phyloP scores from a whole-genome alignment of 495 filamentous ascomycete species.

The Thozetella sp. region DNA sequence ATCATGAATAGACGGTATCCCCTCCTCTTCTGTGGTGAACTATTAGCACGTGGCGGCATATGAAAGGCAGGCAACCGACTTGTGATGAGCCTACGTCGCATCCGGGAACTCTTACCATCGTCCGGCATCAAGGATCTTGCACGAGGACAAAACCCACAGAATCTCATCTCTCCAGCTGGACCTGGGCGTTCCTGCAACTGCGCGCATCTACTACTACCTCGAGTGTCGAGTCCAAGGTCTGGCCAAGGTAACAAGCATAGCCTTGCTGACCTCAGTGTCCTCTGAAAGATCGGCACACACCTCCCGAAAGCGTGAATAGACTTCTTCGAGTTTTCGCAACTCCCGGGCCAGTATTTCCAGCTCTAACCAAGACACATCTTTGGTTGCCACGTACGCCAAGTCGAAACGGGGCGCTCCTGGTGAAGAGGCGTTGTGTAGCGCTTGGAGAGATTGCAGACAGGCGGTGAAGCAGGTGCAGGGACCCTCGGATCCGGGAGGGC shows the following conservation, averaged over 20 bases:
- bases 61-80: too few relatives aligned
- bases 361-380: slow-evolving; percentile 43
- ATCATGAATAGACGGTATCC: slow-evolving; percentile 20
- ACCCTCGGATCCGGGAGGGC: slow-evolving; percentile 21
- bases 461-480: slow-evolving; percentile 47
- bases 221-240: slow-evolving; percentile 33
- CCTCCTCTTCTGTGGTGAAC: slow-evolving; percentile 35
- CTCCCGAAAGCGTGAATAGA: slow-evolving; percentile 41
- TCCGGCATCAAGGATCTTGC: too few relatives aligned
- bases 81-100: too few relatives aligned
- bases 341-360: slow-evolving; percentile 47
- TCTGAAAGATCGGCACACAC: slow-evolving; percentile 37
- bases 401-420: slow-evolving; percentile 40
- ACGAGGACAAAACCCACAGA: too few relatives aligned
- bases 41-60: too few relatives aligned
- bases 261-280: slow-evolving; percentile 38
- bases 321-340: slow-evolving; percentile 43
- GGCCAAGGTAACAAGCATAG: slow-evolving; percentile 44
- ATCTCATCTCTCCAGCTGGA: too few relatives aligned
- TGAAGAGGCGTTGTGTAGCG: slow-evolving; percentile 44
- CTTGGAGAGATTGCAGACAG: slow-evolving; percentile 45
- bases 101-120: too few relatives aligned
- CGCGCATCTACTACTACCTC: too few relatives aligned
- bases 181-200: too few relatives aligned
- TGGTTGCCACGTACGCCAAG: slow-evolving; percentile 38